A percentile compares a stretch with the other conserved stretches of the same genome.
Conservation (phyloP, 2,329 filamentous ascomycete species). For the Ceratocystis alfenasii region DNA sequence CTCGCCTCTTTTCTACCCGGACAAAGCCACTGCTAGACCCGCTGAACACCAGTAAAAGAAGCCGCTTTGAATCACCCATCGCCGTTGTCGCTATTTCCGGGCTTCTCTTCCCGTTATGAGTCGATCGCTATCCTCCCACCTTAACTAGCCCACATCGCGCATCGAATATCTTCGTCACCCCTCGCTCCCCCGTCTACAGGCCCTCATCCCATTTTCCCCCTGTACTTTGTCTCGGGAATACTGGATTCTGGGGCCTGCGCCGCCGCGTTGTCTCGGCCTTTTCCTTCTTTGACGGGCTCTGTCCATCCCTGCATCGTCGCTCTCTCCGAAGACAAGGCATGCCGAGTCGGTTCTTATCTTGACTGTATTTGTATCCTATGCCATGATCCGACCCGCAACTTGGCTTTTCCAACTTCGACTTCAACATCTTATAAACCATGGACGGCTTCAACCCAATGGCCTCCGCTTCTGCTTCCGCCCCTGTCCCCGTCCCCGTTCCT, state of each 20-base stretch:
- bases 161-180: neutral
- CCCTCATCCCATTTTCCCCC: neutral
- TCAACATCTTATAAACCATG: conserved; percentile 8
- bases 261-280: neutral
- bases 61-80: neutral
- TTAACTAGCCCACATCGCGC: neutral
- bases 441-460: conserved; percentile 18
- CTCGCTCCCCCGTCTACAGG: neutral
- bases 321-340: neutral
- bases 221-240: neutral
- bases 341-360: neutral
- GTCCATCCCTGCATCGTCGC: neutral
- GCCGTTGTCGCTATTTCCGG: neutral
- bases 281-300: neutral
- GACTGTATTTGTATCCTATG: neutral
- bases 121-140: too few relatives aligned
- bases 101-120: too few relatives aligned
- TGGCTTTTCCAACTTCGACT: neutral
- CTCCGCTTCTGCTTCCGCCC: neutral
- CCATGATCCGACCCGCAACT: neutral
- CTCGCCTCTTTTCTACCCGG: neutral
- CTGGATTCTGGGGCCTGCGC: neutral
- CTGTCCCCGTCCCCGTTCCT: conserved; percentile 8
- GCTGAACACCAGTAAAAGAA: neutral
- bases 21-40: neutral